Conservation (phyloP, 2,329 filamentous ascomycete species). For the Fusarium nygamai region DNA sequence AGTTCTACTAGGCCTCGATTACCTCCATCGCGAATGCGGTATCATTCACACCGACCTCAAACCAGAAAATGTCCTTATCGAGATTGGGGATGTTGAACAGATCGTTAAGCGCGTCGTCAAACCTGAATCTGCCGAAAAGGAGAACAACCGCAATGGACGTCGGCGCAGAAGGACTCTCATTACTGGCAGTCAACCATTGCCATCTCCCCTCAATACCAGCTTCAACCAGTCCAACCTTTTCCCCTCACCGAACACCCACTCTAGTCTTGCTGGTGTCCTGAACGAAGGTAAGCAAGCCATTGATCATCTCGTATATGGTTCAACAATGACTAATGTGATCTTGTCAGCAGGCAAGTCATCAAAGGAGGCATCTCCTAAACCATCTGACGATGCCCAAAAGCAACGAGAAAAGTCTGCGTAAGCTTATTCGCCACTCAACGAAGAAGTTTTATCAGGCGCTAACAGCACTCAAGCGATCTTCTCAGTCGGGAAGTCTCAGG, state of each 20-base stretch:
- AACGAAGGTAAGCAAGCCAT: constrained; percentile 71
- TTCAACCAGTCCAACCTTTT: constrained; percentile 85
- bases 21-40: constrained; percentile 95
- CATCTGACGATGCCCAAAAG: constrained; percentile 73
- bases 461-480: constrained; percentile 70
- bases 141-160: constrained; percentile 91
- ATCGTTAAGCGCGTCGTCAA: constrained; percentile 97
- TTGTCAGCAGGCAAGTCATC: constrained; percentile 47
- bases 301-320: no score
- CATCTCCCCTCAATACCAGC: constrained; percentile 90
- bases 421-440: constrained; percentile 48
- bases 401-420: constrained; percentile 95
- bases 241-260: constrained; percentile 69
- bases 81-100: constrained; percentile 98
- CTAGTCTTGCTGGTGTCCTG: constrained; percentile 85
- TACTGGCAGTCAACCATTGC: constrained; percentile 94
- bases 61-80: constrained; percentile 97
- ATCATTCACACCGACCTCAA: constrained; percentile 99
- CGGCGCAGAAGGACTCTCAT: constrained; percentile 92
- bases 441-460: not conserved
- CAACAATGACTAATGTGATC: constrained; percentile 18
- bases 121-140: constrained; percentile 77
- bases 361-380: constrained; percentile 61
- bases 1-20: constrained; percentile 93
- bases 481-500: constrained; percentile 93